A percentile compares a stretch with the other conserved stretches of the same genome.
Conservation (phyloP, 1,284 basidiomycete species). For the Fereydounia khargensis region DNA sequence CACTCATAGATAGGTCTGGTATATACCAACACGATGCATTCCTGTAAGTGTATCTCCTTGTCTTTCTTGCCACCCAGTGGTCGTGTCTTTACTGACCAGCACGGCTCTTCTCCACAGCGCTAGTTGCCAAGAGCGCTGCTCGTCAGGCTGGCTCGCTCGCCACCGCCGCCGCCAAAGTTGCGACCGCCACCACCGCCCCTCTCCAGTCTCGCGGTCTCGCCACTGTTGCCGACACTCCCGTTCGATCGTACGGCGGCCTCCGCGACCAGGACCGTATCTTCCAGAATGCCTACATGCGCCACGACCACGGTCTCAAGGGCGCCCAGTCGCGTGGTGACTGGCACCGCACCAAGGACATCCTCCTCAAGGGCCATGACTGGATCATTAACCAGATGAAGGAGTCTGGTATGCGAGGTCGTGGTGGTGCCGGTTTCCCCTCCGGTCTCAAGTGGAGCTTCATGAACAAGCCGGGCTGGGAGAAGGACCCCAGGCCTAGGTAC, state of each 20-base stretch:
- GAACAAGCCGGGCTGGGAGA: constrained; percentile 98
- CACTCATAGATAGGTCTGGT: no score
- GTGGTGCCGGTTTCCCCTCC: constrained; percentile 94
- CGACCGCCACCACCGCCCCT: constrained; percentile 11
- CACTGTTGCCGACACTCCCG: constrained; percentile 53
- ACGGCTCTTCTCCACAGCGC: constrained; percentile 6
- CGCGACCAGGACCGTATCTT: constrained; percentile 57
- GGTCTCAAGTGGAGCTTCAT: constrained; percentile 97
- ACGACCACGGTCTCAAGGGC: constrained; percentile 55
- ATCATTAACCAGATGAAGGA: constrained; percentile 95
- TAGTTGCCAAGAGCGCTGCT: constrained; percentile 36
- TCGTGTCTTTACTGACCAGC: not conserved
- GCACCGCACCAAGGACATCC: constrained; percentile 94
- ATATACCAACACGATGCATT: no score
- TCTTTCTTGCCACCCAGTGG: not conserved
- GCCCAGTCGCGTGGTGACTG: constrained; percentile 86
- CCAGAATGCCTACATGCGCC: constrained; percentile 56
- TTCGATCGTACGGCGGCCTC: constrained; percentile 49
- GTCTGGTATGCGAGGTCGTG: constrained; percentile 90
- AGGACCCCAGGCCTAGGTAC: constrained; percentile 87
- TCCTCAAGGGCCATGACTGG: constrained; percentile 94
- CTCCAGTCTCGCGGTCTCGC: constrained; percentile 46
- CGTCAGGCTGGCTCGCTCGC: constrained; percentile 29
- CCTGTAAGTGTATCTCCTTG: no score
- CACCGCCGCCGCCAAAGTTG: constrained; percentile 27